Percentiles rank a stretch among this genome's conserved stretches.
Conservation (phyloP, 306 rosid species). For the Malus sylvestris region DNA sequence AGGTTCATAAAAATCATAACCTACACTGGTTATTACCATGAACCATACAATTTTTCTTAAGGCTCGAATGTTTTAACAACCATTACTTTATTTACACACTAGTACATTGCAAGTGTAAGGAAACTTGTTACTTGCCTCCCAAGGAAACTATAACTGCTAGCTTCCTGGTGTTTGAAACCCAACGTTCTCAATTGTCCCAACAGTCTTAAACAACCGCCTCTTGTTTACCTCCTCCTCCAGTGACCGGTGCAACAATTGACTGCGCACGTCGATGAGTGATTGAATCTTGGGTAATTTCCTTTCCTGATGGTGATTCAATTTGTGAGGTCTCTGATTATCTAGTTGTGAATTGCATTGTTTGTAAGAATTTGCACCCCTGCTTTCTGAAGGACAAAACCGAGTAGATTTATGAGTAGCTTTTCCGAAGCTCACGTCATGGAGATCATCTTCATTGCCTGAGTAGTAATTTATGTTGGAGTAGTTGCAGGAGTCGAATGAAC, state of each 20-base stretch:
- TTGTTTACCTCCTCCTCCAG: conserved; percentile 48
- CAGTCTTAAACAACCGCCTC: conserved; percentile 52
- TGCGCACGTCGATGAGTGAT: conserved; percentile 43
- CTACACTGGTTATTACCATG: not conserved
- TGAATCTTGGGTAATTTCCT: conserved; percentile 25
- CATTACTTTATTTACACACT: not conserved
- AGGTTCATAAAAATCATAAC: not conserved
- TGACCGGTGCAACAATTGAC: conserved; percentile 48
- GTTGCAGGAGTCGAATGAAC: conserved; percentile 54
- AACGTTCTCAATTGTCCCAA: conserved; percentile 59
- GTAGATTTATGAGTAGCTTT: conserved; percentile 35
- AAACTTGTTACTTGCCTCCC: not conserved
- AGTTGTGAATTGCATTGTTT: conserved; percentile 4
- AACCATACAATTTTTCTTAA: not conserved
- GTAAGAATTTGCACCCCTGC: conserved; percentile 5
- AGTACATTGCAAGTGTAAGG: not conserved
- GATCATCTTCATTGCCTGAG: conserved; percentile 45
- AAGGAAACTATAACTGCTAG: not conserved
- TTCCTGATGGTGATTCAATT: conserved; percentile 7
- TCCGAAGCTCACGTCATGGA: conserved; percentile 8
- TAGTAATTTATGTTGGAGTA: conserved; percentile 39
- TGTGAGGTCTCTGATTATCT: conserved; percentile 4
- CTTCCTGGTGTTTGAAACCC: conserved; percentile 44
- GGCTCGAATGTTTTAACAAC: not conserved
- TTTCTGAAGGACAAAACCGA: conserved; percentile 59